Percentiles rank a stretch among this genome's conserved stretches.
Evolutionary conservation across 163 green algal genomes (phyloP).

Genomic region (Volvox carteri): DNA sequence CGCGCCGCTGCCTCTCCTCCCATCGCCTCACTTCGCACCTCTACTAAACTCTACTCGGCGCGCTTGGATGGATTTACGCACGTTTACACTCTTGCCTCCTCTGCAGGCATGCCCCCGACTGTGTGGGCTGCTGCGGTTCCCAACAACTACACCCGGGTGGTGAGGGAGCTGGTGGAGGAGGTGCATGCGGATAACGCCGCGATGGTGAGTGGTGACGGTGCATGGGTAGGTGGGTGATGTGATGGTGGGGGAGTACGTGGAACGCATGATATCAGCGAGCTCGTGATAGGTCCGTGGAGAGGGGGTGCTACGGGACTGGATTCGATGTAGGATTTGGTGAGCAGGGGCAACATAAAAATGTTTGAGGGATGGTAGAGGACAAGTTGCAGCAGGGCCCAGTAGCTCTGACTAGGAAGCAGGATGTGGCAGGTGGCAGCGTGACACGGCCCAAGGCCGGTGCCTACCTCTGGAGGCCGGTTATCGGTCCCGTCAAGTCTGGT

Average conservation of each 20-base stretch:
- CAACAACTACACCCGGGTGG: slow-evolving; percentile 68
- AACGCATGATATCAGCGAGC: no score
- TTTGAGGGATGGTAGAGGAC: no score
- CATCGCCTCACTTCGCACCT: background rate
- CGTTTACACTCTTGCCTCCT: background rate
- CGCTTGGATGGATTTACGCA: background rate
- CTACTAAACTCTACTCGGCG: background rate
- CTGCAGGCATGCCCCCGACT: slow-evolving; percentile 70
- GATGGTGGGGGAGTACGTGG: no score
- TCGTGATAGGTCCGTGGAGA: background rate
- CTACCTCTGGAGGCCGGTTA: no score
- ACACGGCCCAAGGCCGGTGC: no score
- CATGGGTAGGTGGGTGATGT: background rate
- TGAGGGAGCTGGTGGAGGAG: slow-evolving; percentile 68
- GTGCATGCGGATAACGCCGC: slow-evolving; percentile 59
- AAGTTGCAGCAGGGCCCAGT: no score
- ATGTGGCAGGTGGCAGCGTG: no score
- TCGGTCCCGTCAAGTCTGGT: no score
- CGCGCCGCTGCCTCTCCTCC: no score
- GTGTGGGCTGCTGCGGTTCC: slow-evolving; percentile 79
- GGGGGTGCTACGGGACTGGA: background rate
- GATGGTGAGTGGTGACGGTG: slow-evolving; percentile 43
- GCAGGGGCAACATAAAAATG: background rate
- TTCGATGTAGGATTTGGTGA: background rate
- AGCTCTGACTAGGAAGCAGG: no score